Evolutionary conservation across 257 asterid species (phyloP), one percentile per base, ranked within the genome.

Genomic region (Scutellaria baicalensis): DNA sequence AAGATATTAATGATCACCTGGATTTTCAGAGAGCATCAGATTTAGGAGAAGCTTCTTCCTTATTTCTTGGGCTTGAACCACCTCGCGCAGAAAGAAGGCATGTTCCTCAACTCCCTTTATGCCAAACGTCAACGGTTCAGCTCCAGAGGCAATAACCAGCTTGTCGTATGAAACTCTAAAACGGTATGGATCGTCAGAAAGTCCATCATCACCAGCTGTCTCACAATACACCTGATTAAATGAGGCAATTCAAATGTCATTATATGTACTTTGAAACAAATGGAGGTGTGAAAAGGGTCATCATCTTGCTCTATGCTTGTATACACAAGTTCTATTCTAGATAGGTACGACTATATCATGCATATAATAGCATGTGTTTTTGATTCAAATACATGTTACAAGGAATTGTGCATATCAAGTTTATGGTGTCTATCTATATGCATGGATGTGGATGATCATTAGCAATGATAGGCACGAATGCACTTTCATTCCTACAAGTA

Each of bases 101-200:
- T 90, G 87, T 62, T 93, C 90, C 61, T 80, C 49, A 9, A 93
- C 98, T 8, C 98, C 97, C 78, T 85, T 90, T 61, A 93, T 85
- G 77, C 98, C 97, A 68, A 90, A 93, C 44, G 97, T 93, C 79
- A 86, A 51, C 5, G 98, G 95, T 61, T 90, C 96, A 44, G 98
- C 83, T 76, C 98, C 98, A 59, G 96, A 75, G 59, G 95, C 97
- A 56, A 93, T 86, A 40, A 93, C 95, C 79, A 93, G 93, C 82
- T 90, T 93, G 84, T 93, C 98, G 18, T 93, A 93, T 9, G 96
- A 74, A 76, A 93, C 98, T 77, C 85, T 90, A 39, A 93, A 93
- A 16, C 36, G 75, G 78, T 92, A 86, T 74, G 89, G 83, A 70
- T 81, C 81, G 3, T 61, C 17, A 57, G 76, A 69, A 12, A 60